These are phyloP conservation scores for Mycena metata DNA, from an alignment of 768 basidiomycete species.

Conservation along the genomic window DNA sequence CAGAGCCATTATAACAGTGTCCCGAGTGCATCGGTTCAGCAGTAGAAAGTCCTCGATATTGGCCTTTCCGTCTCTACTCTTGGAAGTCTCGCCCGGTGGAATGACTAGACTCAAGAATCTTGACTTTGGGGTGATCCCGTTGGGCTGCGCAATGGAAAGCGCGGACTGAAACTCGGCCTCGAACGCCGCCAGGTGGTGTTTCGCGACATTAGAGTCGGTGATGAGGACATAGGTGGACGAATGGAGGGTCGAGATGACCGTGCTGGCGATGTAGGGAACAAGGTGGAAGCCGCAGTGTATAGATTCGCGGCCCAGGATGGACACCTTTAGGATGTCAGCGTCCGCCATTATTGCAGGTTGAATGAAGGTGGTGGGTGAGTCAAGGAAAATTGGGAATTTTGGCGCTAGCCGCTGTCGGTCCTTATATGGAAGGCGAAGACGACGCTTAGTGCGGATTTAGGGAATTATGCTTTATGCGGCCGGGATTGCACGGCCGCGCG, in stretches of 20 bases:
- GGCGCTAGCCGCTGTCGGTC: background rate
- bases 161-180: conserved; percentile 70
- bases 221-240: conserved; percentile 92
- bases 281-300: conserved; percentile 97
- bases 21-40: conserved; percentile 89
- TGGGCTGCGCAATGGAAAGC: conserved; percentile 45
- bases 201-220: conserved; percentile 92
- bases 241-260: conserved; percentile 76
- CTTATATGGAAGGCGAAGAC: conserved; percentile 15
- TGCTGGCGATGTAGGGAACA: conserved; percentile 84
- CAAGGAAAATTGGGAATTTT: conserved; percentile 7
- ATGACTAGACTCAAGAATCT: conserved; percentile 86
- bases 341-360: conserved; percentile 48
- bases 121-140: conserved; percentile 52
- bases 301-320: conserved; percentile 86
- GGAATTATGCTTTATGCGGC: background rate
- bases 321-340: conserved; percentile 80
- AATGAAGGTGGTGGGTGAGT: conserved; percentile 14
- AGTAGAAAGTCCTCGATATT: conserved; percentile 94
- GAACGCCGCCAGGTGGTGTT: conserved; percentile 80
- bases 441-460: background rate
- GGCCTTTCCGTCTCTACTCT: conserved; percentile 92
- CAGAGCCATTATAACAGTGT: conserved; percentile 92
- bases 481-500: conserved; percentile 14
- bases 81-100: conserved; percentile 93